Evolutionary conservation across 495 filamentous ascomycete genomes (phyloP), one percentile per base, ranked within the genome.

Genomic region (Elasticomyces elasticus): DNA sequence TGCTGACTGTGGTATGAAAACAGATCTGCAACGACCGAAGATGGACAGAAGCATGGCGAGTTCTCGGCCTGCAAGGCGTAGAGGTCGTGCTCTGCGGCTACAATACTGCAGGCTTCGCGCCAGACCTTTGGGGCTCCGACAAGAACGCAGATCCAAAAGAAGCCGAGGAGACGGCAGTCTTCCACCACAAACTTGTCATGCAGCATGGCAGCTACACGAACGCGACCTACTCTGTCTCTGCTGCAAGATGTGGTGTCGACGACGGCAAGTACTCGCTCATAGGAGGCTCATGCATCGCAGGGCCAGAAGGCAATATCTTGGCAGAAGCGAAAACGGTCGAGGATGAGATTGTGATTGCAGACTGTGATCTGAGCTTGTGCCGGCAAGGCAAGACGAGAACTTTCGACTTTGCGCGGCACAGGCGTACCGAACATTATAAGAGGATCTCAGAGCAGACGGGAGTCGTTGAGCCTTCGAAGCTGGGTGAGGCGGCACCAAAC

Each of bases 21-120:
- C 35, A 45, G 42, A 73, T 77, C 52, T 76, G 74, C 62, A 77
- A 76, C 50, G 74, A 76, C 58, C 59, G 73, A 9, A 66, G 73
- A 23, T 77, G 74, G 74, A 62, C 71, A 7, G 74, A 77, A 54
- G 64, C 65, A 2, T 77, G 74, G 73, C 62, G 74, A 0, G 67
- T 63, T n/a, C 65, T 70, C 44, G 73, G 73, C 1, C 65, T 77
- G 2, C 73, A 76, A 55, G 74, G 73, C n/a, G 66, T 70, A 5
- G 73, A 77, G 53, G 56, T 77, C 43, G 66, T 77, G n/a, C 64
- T 73, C 15, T 71, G 69, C 52, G 74, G 74, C 0, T 77, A 73
- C 61, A 77, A 77, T 52, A 77, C 74, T 1, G 68, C 67, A 28
- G 71, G 67, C 3, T 75, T 62, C 46, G 71, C 70, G 12, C 69